phyloP scores from a whole-genome alignment of 768 basidiomycete species.

The Mycena filopes region DNA sequence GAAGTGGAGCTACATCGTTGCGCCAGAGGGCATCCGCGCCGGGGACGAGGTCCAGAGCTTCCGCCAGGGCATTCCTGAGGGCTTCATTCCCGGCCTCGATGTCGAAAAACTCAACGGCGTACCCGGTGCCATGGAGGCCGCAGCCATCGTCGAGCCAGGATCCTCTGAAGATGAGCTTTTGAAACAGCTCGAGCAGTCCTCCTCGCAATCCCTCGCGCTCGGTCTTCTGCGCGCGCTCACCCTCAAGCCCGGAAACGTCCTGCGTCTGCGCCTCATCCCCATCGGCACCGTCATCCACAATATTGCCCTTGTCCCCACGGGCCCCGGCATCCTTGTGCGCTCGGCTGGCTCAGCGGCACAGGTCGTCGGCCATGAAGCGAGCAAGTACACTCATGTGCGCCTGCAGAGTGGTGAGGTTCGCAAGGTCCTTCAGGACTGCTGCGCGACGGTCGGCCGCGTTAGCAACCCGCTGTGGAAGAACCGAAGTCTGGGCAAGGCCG shows the following conservation, averaged over 20 bases:
- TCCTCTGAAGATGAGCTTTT: conserved; percentile 33
- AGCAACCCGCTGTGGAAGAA: conserved; percentile 93
- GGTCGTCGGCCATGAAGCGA: conserved; percentile 81
- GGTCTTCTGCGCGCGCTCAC: conserved; percentile 87
- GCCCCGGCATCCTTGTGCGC: conserved; percentile 85
- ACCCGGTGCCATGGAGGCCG: conserved; percentile 29
- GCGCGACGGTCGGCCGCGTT: conserved; percentile 91
- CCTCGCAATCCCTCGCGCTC: conserved; percentile 75
- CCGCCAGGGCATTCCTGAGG: conserved; percentile 82
- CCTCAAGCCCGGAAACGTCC: conserved; percentile 91
- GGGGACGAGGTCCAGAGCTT: conserved; percentile 92
- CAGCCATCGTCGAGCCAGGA: conserved; percentile 30
- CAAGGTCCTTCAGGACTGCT: conserved; percentile 81
- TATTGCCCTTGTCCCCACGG: conserved; percentile 78
- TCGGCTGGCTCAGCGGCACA: conserved; percentile 90
- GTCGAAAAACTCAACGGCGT: conserved; percentile 32
- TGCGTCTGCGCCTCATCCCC: conserved; percentile 91
- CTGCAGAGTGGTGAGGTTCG: conserved; percentile 95
- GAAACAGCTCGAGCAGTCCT: conserved; percentile 42
- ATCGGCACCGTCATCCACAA: conserved; percentile 92
- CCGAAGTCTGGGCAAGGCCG: conserved; percentile 89
- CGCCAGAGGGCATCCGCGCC: conserved; percentile 88
- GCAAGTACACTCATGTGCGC: conserved; percentile 81
- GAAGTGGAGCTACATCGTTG: conserved; percentile 92
- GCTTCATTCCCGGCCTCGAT: conserved; percentile 69